phyloP scores from a whole-genome alignment of 2,329 filamentous ascomycete genomes.

The Fusarium nisikadoi region DNA sequence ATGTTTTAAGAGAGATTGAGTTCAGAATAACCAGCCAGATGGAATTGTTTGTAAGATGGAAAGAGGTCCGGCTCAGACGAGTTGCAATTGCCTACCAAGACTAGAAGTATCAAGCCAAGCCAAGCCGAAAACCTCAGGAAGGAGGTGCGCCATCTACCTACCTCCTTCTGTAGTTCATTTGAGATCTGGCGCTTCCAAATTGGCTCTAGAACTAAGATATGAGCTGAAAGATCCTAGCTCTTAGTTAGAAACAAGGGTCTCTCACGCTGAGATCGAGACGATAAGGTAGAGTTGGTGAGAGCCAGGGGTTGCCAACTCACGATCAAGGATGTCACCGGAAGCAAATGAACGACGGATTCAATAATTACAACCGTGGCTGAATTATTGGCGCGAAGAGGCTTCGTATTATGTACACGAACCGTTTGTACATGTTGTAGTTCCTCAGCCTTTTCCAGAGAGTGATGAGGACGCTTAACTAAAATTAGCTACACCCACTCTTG shows the following conservation, averaged over 20 bases:
- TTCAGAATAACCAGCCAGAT: neutral
- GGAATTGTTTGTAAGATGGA: neutral
- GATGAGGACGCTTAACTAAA: slow-evolving; percentile 28
- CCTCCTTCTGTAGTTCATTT: slow-evolving; percentile 28
- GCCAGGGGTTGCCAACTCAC: neutral
- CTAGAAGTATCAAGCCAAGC: slow-evolving; percentile 16
- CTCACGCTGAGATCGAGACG: neutral
- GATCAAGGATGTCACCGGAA: neutral
- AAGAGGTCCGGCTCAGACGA: slow-evolving; percentile 1
- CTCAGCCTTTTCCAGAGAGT: slow-evolving; percentile 8
- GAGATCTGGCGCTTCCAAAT: slow-evolving; percentile 11
- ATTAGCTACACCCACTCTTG: slow-evolving; percentile 27
- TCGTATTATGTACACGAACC: slow-evolving; percentile 22
- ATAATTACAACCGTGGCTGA: slow-evolving; percentile 16
- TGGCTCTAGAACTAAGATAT: neutral
- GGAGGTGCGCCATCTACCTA: slow-evolving; percentile 17
- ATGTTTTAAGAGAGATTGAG: neutral
- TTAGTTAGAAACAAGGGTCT: neutral
- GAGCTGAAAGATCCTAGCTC: slow-evolving; percentile 11
- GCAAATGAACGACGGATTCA: slow-evolving; percentile 5
- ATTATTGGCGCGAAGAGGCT: slow-evolving; percentile 8
- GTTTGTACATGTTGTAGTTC: slow-evolving; percentile 22
- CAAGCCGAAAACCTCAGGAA: slow-evolving; percentile 18
- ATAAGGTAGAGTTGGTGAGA: neutral
- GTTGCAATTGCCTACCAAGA: slow-evolving; percentile 1